Evolutionary conservation across 1,139 yeast species (phyloP), one percentile per base, ranked within the genome.

Genomic region (Yamadazyma dushanensis): DNA sequence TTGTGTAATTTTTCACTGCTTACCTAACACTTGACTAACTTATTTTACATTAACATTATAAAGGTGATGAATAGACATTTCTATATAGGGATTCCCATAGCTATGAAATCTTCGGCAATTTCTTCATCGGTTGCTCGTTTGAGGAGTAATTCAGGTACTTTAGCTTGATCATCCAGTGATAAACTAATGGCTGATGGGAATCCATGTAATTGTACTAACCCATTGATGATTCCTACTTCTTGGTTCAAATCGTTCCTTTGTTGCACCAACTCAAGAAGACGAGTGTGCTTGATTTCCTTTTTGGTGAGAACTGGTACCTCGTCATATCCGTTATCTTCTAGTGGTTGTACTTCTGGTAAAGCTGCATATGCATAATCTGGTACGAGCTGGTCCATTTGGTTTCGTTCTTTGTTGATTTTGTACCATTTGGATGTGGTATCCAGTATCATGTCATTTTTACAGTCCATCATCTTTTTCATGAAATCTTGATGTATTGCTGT

Each of bases 401-500:
- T 76, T 47, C 97, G 73, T 57, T 92, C 98, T 51, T 83, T 80
- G 59, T 90, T 90, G 51, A 90, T 85, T 47, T 85, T 83, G 63
- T 92, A 92, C 97, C 98, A 92, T 47, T 80, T 74, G 32, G 86
- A 78, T 1, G 97, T 90, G 4, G 96, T 86, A 14, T 78, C 73
- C 39, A 78, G 72, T 35, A 92, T 73, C 68, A 88, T 70, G 24
- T 70, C 67, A 39, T 75, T 74, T 44, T 90, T 83, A 32, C 76
- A 60, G 53, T 89, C 95, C 51, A 82, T 79, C 31, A 78, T 66
- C 43, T 78, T 75, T 51, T 83, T 84, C 55, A 78, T 63, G 56
- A 78, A 89, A 56, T 89, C 88, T 58, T 92, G 97, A 56, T 90
- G 97, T 28, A 88, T 76, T 39, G 83, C 77, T 5, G 86, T 83